Conservation (phyloP, 441 rosid species). For the Populus hybrid region DNA sequence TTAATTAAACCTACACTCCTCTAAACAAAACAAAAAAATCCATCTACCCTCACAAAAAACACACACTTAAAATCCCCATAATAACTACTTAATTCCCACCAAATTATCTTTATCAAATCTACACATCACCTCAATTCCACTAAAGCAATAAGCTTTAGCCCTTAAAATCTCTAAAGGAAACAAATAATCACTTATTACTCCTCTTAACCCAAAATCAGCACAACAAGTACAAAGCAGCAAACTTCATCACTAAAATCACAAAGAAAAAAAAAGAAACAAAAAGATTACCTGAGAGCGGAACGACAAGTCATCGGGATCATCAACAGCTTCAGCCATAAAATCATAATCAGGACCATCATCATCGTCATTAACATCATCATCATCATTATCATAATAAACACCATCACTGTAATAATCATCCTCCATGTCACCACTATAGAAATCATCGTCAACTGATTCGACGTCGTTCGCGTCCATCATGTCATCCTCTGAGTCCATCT, state of each 20-base stretch:
- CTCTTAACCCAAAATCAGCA: neutral
- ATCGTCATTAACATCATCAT: slow-evolving; percentile 30
- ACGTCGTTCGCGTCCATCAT: slow-evolving; percentile 64
- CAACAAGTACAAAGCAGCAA: neutral
- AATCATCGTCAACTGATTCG: slow-evolving; percentile 71
- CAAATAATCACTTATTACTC: too few species aligned
- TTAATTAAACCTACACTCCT: neutral
- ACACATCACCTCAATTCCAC: too few species aligned
- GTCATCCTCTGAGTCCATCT: slow-evolving; percentile 71
- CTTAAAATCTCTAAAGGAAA: too few species aligned
- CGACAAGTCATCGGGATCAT: slow-evolving; percentile 40
- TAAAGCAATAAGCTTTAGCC: too few species aligned
- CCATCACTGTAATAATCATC: slow-evolving; percentile 23
- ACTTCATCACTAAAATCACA: neutral
- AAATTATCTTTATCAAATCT: too few species aligned
- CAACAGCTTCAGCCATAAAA: slow-evolving; percentile 33
- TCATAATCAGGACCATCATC: slow-evolving; percentile 37
- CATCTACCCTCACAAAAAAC: too few species aligned
- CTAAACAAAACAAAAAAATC: neutral
- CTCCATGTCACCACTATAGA: slow-evolving; percentile 18
- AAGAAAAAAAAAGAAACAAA: neutral
- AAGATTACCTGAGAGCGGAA: slow-evolving; percentile 52
- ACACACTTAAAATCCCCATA: too few species aligned
- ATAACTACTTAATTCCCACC: too few species aligned
- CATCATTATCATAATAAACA: slow-evolving; percentile 35